Base-by-base conservation (phyloP, 192 early-diverging fungal genomes). In the Backusella tuberculispora region DNA sequence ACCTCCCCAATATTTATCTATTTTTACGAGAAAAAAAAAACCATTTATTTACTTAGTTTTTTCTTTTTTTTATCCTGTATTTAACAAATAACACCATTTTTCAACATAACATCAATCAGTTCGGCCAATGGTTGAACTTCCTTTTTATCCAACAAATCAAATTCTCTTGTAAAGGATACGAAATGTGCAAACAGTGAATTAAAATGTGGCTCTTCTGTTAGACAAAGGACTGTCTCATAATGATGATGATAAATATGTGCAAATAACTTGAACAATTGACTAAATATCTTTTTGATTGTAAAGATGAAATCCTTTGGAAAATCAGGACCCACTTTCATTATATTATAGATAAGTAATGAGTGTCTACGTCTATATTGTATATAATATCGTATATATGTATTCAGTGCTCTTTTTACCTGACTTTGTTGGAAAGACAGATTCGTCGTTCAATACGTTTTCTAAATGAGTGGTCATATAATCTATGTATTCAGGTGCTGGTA, bases 181-280 rank as follows among this genome's bases (percentile, higher is more conserved):
- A 99, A 94, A 76, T 99, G 96, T 1, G 97, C 95, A 90, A 97
- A 97, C 14, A 99, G 84, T 3, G 97, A 94, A 87, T 99, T 99
- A 73, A 98, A 89, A 77, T 99, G 97, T 0, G 89, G 88, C 75
- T 99, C 96, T 48, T 92, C 89, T 42, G 85, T 86, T 38, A 98
- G 79, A 76, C 91, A 91, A 42, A 97, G 83, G 43, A 99, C 86
- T 76, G 93, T 90, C 64, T 92, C 92, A 72, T 94, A 97, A 80
- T 99, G 97, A 12, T 87, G 77, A 81, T 95, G 92, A 80, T 97
- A 99, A 43, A 99, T 95, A 79, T 99, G 97, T 3, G 92, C 95
- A 80, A 99, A 90, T 14, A 99, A 86, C 45, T 95, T 90, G 68
- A 95, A 92, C 68, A 97, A 79, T 50, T 98, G 96, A 67, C 90